These are phyloP conservation scores for Exophiala dermatitidis DNA, from an alignment of 2,329 filamentous ascomycete species.

Conservation along the genomic window DNA sequence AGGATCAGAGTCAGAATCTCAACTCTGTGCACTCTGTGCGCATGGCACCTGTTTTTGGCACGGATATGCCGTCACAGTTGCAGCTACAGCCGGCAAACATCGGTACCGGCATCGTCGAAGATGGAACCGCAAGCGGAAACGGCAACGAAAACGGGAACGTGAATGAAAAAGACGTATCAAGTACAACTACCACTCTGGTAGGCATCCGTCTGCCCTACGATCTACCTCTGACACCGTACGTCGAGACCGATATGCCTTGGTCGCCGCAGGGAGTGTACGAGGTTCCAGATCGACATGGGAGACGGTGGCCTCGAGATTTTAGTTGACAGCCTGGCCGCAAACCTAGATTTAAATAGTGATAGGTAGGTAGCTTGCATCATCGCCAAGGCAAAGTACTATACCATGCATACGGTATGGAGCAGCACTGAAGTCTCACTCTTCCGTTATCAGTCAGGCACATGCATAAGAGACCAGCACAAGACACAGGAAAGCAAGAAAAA, in stretches of 20 bases:
- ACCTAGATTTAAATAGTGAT: neutral
- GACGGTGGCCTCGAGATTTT: constrained; percentile 15
- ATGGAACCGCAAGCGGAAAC: no score
- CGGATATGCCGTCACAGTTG: constrained; percentile 45
- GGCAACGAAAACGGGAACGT: neutral
- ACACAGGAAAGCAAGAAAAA: no score
- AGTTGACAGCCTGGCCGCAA: neutral
- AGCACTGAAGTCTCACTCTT: no score
- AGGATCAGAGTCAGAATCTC: no score
- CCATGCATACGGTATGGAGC: no score
- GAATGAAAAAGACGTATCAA: no score
- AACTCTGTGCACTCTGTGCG: constrained; percentile 28
- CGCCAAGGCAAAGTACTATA: no score
- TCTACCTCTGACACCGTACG: constrained; percentile 64
- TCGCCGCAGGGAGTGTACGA: constrained; percentile 31
- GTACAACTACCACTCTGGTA: constrained; percentile 34
- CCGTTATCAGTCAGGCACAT: no score
- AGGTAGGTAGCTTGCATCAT: no score
- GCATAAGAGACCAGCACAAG: no score
- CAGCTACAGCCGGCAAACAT: neutral
- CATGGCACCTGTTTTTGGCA: constrained; percentile 65
- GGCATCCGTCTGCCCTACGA: constrained; percentile 78
- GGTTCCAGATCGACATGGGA: constrained; percentile 12
- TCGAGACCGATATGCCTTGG: constrained; percentile 63
- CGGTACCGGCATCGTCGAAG: neutral